phyloP scores from a whole-genome alignment of 495 filamentous ascomycete genomes.

The Trichocladium antarcticum region DNA sequence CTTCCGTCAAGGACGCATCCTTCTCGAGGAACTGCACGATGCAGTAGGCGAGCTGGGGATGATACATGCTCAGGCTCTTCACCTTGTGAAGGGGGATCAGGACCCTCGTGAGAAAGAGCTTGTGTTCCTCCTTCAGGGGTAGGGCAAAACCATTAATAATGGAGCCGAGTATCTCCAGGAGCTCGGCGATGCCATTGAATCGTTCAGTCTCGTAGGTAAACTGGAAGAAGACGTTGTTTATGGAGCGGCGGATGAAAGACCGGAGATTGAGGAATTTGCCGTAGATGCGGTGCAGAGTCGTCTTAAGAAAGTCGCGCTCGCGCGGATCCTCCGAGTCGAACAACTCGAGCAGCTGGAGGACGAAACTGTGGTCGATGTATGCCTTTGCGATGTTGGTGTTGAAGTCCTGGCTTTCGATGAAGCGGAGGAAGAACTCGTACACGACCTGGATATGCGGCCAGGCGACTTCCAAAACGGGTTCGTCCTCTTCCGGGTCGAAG shows the following conservation, averaged over 20 bases:
- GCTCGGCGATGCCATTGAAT: conserved; percentile 95
- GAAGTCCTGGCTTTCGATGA: conserved; percentile 99
- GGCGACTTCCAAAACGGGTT: conserved; percentile 94
- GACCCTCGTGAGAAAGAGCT: conserved; percentile 90
- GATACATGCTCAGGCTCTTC: conserved; percentile 99
- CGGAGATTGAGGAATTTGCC: conserved; percentile 97
- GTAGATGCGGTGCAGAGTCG: conserved; percentile 94
- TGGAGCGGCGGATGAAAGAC: conserved; percentile 93
- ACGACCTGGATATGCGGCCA: conserved; percentile 99
- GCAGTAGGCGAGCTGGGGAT: conserved; percentile 95
- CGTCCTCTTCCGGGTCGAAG: conserved; percentile 97
- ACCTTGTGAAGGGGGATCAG: conserved; percentile 93
- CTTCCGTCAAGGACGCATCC: conserved; percentile 92
- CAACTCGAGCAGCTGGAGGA: conserved; percentile 90
- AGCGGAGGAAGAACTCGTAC: conserved; percentile 97
- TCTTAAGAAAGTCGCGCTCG: conserved; percentile 96
- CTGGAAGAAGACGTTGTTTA: conserved; percentile 99
- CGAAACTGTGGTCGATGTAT: conserved; percentile 96
- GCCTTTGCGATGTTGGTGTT: conserved; percentile 99
- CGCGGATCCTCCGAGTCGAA: conserved; percentile 98
- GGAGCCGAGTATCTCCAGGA: conserved; percentile 92
- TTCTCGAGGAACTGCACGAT: conserved; percentile 99
- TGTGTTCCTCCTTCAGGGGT: conserved; percentile 97
- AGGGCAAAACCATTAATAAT: conserved; percentile 99
- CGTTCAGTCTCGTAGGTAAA: conserved; percentile 98